Base-by-base conservation (phyloP, 2,329 filamentous ascomycete genomes). In the Mycosphaerella arachidis region DNA sequence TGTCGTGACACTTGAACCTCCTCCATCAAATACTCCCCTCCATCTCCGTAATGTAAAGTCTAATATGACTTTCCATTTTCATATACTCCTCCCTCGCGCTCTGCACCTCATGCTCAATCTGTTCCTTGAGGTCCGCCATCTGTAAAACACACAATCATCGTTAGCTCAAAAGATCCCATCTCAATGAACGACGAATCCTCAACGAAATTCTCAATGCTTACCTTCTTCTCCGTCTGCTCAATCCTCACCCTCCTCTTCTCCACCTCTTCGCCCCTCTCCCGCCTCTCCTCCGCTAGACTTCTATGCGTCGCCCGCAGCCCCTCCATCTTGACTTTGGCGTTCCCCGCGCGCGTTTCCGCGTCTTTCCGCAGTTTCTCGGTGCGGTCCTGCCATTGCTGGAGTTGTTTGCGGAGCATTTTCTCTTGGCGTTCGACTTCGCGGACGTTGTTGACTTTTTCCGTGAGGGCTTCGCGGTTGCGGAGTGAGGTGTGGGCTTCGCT, bases 211-310 rank as follows among this genome's bases (percentile, higher is more conserved):
- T 27, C 24, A 37, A 45, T 53, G 55, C 80, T 68, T 80, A 92
- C 92, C 90, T 97, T 97, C 80, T 97, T 97, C 83, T 97, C 93
- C 8, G 91, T 96, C 79, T 97, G 92, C 77, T 99, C 94, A 65
- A 99, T 97, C 62, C 92, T 82, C n/a, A 97, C 91, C 67, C 90
- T 86, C 69, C 92, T 83, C 72, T 89, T 86, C 79, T 99, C 94
- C 78, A 97, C 95, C 71, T 97, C 93, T 59, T 91, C 88, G 35
- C 88, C 88, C 77, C 96, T 95, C 57, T 94, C 91, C 1, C 84
- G 84, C 63, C 92, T 83, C 80, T 99, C 93, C 71, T 93, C 89
- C 0, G 88, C 89, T 62, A 97, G 79, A 72, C 86, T 86, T 70
- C 86, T 86, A 75, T 99, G 93, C 51, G 92, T 84, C 4, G 83